Percentiles rank a stretch among this genome's conserved stretches.
Evolutionary conservation across 768 basidiomycete genomes (phyloP).

Genomic region (Suillus variegatus): DNA sequence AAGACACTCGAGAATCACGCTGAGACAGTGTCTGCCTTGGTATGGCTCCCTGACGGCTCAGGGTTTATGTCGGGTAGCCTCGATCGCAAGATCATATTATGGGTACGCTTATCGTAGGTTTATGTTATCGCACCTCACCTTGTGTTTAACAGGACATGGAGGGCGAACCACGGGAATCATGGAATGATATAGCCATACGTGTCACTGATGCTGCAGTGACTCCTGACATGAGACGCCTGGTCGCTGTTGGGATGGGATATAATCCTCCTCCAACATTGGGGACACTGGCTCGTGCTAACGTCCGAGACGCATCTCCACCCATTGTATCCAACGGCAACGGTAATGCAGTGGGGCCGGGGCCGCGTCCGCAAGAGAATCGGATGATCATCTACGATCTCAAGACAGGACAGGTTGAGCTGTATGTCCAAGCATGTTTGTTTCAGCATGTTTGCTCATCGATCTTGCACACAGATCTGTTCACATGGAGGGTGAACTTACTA

Average conservation of each 20-base stretch:
- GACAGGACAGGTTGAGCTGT: constrained; percentile 71
- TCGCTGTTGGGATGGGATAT: constrained; percentile 78
- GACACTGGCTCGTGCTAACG: constrained; percentile 28
- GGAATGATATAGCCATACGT: constrained; percentile 72
- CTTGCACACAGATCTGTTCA: constrained; percentile 53
- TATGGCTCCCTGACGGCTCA: constrained; percentile 86
- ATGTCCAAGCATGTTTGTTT: constrained; percentile 32
- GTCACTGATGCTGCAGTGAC: constrained; percentile 86
- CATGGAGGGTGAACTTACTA: constrained; percentile 81
- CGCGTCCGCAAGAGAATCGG: constrained; percentile 50
- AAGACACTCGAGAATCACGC: constrained; percentile 68
- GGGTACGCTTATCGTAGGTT: constrained; percentile 53
- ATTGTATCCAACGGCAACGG: constrained; percentile 35
- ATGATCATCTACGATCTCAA: constrained; percentile 78
- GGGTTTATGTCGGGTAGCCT: constrained; percentile 90
- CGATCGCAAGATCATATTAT: constrained; percentile 80
- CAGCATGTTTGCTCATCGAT: constrained; percentile 12
- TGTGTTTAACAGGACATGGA: constrained; percentile 58
- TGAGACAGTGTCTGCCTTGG: constrained; percentile 83
- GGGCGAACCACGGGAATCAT: constrained; percentile 71
- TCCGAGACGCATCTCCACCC: constrained; percentile 38
- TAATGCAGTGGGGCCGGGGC: constrained; percentile 29
- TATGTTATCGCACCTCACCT: constrained; percentile 14
- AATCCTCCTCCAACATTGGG: constrained; percentile 21
- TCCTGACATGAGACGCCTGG: constrained; percentile 79